Evolutionary conservation across 805 yeast species (phyloP), one percentile per base, ranked within the genome.

Genomic region (Yarrowia divulgata): DNA sequence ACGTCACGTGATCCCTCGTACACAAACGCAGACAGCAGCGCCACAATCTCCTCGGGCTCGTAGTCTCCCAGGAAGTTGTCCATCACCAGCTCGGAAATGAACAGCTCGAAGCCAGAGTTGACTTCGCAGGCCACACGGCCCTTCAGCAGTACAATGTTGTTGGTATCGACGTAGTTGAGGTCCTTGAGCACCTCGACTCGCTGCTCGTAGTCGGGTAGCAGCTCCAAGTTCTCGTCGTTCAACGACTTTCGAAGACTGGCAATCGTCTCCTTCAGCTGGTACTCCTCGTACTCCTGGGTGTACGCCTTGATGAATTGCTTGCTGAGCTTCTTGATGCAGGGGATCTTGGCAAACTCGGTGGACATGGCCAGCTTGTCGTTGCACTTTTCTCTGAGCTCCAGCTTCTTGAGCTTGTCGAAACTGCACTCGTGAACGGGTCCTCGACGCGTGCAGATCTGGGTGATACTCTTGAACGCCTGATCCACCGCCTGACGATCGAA

Each of bases 41-140:
- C 98, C n/a, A 93, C 98, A 71, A 95, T 93, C 78, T 95, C 99
- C 75, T 93, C 97, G 0, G 98, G 93, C 72, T 93, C 96, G 76
- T 90, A 93, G 70, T 92, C 96, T 39, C 94, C 97, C 71, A 95
- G 81, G 81, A 94, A 93, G 79, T 95, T 95, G 75, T 94, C 97
- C 73, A 95, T 82, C 18, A 95, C 86, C 68, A 95, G 82, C 78
- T 95, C 99, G 0, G 99, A 94, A 12, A 95, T 77, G 2, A 90
- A 89, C 69, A 93, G 82, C 78, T 95, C 99, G 86, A 93, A 92
- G 0, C 98, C 98, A 34, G 92, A 73, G 57, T 78, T 72, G 70
- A 79, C 76, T 74, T 95, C 99, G 80, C 97, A 95, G 0, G 96
- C 97, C 58, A 91, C 97, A 71, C 98, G 83, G 42, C 98, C 98